Evolutionary conservation across 495 filamentous ascomycete species (phyloP), one percentile per base, ranked within the genome.

Genomic region (Penicillium canariense): DNA sequence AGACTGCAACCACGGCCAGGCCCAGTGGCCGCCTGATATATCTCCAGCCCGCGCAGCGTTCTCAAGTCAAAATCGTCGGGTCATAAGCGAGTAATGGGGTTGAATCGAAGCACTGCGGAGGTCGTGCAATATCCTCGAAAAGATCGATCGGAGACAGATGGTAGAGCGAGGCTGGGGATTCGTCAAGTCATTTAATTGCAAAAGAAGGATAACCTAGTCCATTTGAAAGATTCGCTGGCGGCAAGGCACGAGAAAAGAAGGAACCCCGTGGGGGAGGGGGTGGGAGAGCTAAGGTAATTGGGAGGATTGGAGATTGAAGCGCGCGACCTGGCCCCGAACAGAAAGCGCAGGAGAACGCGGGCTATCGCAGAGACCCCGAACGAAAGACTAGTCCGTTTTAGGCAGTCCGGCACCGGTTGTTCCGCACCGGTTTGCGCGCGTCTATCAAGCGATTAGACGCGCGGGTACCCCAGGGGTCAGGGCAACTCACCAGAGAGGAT

Each of bases 171-270:
- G 49, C 40, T 45, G 50, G 49, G 39, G 48, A 50, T 47, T 68
- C 71, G 67, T 76, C 58, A 75, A 68, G 67, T 70, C 72, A 73
- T 74, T 67, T 43, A 56, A 57, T 51, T 69, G 92, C 58, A 17
- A 22, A 11, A 42, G 23, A 46, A 18, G 34, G 72, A 91, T 90
- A 40, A 54, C 44, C 51, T 55, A 47, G 38, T 59, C 49, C 64
- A 60, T 55, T 40, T 53, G 71, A 56, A 75, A 85, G 63, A 93
- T 89, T 72, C 40, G 54, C 22, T 40, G 48, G 54, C 49, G 27
- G 91, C 87, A 27, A 76, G 85, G 61, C 74, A 87, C 39, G 83
- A 88, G 67, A 77, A 80, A 82, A 80, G 38, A 79, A 83, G n/a
- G 23, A 39, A 48, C 40, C 56, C 56, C 58, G 60, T 31, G 55